A percentile compares a stretch with the other conserved stretches of the same genome.
phyloP scores from a whole-genome alignment of 352 stramenopile genomes.

The Lagenidium giganteum region DNA sequence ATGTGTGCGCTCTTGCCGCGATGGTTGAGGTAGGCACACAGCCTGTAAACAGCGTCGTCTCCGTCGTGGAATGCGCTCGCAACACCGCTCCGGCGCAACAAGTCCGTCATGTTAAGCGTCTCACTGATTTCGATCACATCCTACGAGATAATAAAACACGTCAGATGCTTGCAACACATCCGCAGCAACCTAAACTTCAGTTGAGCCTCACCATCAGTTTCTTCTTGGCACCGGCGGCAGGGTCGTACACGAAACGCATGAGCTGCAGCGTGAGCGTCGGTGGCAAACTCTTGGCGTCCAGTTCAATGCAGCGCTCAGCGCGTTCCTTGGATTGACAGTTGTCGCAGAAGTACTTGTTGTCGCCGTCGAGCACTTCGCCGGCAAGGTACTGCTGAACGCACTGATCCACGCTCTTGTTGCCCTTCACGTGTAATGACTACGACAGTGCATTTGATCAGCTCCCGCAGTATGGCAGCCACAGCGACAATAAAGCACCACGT shows the following conservation, averaged over 20 bases:
- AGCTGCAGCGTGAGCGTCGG: conserved; percentile 77
- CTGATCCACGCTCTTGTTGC: conserved; percentile 62
- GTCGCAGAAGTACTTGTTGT: conserved; percentile 87
- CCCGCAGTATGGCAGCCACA: background rate
- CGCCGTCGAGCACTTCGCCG: conserved; percentile 67
- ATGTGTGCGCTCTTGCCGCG: conserved; percentile 76
- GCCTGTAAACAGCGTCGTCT: conserved; percentile 49
- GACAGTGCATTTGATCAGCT: background rate
- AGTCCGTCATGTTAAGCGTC: conserved; percentile 73
- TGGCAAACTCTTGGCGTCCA: conserved; percentile 48
- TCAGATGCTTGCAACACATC: background rate
- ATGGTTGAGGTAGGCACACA: conserved; percentile 79
- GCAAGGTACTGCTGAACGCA: conserved; percentile 72
- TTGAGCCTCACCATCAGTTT: conserved; percentile 64
- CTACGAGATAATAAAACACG: conserved; percentile 19
- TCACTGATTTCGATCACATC: conserved; percentile 81
- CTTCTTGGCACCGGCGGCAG: conserved; percentile 65
- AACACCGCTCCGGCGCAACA: conserved; percentile 41
- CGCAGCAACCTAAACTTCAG: background rate
- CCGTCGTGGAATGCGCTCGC: conserved; percentile 28
- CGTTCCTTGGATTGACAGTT: conserved; percentile 70
- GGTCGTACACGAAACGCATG: conserved; percentile 85
- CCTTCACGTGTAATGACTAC: conserved; percentile 83
- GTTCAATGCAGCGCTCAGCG: conserved; percentile 66
- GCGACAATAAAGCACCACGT: conserved; percentile 3